Conservation (phyloP, 495 filamentous ascomycete species). For the Lophiotrema nucula region DNA sequence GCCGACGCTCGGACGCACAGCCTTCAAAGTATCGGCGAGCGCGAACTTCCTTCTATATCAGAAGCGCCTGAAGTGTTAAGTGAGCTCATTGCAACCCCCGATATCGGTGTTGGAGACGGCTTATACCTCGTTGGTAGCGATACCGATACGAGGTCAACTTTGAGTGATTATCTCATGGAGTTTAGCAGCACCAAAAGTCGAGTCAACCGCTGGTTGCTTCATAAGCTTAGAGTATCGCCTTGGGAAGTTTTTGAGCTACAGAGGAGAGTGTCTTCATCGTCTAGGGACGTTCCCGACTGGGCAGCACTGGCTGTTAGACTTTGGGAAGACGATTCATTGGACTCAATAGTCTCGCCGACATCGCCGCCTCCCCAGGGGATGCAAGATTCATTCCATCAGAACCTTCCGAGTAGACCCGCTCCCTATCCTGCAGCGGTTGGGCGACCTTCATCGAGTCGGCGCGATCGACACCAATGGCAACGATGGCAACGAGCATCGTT, state of each 20-base stretch:
- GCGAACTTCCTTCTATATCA: background rate
- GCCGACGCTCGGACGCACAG: background rate
- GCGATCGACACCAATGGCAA: background rate
- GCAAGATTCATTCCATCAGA: too few species aligned
- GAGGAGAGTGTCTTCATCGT: background rate
- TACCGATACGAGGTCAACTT: conserved; percentile 13
- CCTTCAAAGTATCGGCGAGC: background rate
- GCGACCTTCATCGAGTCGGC: background rate
- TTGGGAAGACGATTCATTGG: conserved; percentile 4
- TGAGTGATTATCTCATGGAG: conserved; percentile 24
- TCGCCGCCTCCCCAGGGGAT: background rate
- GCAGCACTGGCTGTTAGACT: conserved; percentile 8
- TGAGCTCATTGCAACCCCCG: background rate
- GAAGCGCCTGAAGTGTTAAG: background rate
- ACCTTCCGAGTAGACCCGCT: too few species aligned
- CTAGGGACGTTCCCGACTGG: conserved; percentile 9
- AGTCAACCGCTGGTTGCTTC: conserved; percentile 28
- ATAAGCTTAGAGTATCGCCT: conserved; percentile 28
- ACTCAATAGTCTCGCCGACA: background rate
- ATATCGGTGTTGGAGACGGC: background rate
- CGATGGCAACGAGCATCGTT: too few species aligned
- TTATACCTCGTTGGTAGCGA: conserved; percentile 11
- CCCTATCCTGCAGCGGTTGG: background rate
- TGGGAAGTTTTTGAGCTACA: conserved; percentile 20
- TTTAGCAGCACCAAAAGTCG: conserved; percentile 24